Evolutionary conservation across 176 grass and related monocot genomes (phyloP).

Genomic region (Triticum urartu): DNA sequence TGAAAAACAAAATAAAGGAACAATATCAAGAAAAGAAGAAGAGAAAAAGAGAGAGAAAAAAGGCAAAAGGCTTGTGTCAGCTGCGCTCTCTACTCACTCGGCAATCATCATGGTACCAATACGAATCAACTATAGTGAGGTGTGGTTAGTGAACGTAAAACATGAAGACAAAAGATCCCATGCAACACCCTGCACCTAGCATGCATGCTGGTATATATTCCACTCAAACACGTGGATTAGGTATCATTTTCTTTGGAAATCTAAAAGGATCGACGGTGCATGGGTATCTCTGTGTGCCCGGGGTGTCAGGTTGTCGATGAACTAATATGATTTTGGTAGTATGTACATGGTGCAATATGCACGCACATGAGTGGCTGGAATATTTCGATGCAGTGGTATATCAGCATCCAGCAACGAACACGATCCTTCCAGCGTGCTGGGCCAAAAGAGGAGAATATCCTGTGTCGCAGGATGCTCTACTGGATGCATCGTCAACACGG

Average conservation of each 20-base stretch:
- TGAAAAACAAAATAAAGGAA: background rate
- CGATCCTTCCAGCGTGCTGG: background rate
- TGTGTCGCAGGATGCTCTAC: background rate
- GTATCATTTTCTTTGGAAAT: too few relatives aligned
- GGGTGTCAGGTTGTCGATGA: background rate
- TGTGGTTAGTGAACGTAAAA: background rate
- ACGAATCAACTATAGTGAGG: background rate
- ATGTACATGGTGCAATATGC: background rate
- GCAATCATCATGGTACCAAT: background rate
- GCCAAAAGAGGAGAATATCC: background rate
- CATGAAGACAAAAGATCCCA: background rate
- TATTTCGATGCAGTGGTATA: background rate
- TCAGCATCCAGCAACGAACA: background rate
- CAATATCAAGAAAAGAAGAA: background rate
- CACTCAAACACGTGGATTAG: too few relatives aligned
- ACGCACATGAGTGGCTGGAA: too few relatives aligned
- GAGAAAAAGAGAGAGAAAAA: background rate
- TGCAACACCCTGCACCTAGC: too few relatives aligned
- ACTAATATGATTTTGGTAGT: background rate
- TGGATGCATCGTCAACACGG: background rate
- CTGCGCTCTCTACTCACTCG: background rate
- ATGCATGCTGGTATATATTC: too few relatives aligned
- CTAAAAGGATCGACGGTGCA: background rate
- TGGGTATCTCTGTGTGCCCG: background rate
- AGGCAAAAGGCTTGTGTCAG: slow-evolving; percentile 25